phyloP scores from a whole-genome alignment of 768 basidiomycete species.

The Amanita phalloides region DNA sequence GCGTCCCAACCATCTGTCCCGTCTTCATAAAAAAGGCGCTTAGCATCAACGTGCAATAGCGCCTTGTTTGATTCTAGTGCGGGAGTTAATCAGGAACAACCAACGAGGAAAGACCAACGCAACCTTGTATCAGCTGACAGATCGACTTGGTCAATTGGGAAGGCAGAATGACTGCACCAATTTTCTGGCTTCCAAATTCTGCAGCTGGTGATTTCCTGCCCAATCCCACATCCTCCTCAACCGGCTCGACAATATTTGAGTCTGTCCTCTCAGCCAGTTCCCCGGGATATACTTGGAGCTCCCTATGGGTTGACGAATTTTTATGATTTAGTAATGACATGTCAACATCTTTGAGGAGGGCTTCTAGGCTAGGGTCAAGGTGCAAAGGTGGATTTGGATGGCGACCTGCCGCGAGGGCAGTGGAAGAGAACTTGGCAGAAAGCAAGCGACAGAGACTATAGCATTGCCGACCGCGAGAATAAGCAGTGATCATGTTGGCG shows the following conservation, averaged over 20 bases:
- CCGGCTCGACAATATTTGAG: constrained; percentile 16
- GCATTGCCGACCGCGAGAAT: background rate
- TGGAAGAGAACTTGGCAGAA: background rate
- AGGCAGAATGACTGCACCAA: constrained; percentile 67
- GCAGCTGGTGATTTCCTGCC: constrained; percentile 72
- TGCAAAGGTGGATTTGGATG: constrained; percentile 51
- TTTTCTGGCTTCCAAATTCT: constrained; percentile 60
- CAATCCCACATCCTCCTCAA: constrained; percentile 19
- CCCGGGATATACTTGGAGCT: constrained; percentile 41
- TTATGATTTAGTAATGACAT: constrained; percentile 43
- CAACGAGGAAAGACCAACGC: constrained; percentile 8
- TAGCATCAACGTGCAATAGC: constrained; percentile 57
- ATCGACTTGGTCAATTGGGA: constrained; percentile 62
- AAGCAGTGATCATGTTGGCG: background rate
- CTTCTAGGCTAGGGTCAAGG: constrained; percentile 55
- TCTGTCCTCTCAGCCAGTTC: constrained; percentile 11
- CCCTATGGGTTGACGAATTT: constrained; percentile 23
- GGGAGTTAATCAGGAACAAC: constrained; percentile 7
- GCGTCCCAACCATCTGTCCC: constrained; percentile 36
- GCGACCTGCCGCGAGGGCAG: constrained; percentile 25
- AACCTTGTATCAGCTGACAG: constrained; percentile 56
- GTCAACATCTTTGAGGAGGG: constrained; percentile 57
- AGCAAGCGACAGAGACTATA: background rate
- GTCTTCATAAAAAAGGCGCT: constrained; percentile 46
- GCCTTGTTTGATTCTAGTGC: constrained; percentile 50